Evolutionary conservation across 257 asterid species (phyloP).

Genomic region (Echium plantagineum): DNA sequence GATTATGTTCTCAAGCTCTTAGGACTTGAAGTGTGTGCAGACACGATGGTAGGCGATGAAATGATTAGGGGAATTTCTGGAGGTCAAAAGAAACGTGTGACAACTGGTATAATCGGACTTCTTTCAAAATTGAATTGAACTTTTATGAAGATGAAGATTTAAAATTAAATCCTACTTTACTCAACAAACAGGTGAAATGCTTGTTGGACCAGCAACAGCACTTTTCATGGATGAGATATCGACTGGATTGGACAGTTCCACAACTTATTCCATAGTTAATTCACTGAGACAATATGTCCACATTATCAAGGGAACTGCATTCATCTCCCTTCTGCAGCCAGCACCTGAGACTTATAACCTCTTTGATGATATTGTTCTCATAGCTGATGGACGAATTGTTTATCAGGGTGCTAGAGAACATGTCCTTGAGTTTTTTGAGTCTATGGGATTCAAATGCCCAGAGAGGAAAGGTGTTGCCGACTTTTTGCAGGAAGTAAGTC

Average conservation of each 20-base stretch:
- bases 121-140: not conserved
- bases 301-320: constrained; percentile 2
- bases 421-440: constrained; percentile 4
- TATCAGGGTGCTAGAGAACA: constrained; percentile 3
- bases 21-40: constrained; percentile 90
- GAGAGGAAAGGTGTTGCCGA: constrained; percentile 1
- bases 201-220: constrained; percentile 87
- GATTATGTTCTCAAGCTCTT: constrained; percentile 32
- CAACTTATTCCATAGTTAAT: constrained; percentile 73
- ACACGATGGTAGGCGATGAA: constrained; percentile 72
- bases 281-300: constrained; percentile 62
- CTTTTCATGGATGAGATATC: constrained; percentile 95
- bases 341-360: constrained; percentile 4
- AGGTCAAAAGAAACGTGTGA: constrained; percentile 74
- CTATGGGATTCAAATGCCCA: constrained; percentile 5
- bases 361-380: not conserved
- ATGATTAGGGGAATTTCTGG: constrained; percentile 89
- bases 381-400: constrained; percentile 1
- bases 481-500: constrained; percentile 54
- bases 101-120: constrained; percentile 46
- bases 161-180: not conserved
- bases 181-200: constrained; percentile 54
- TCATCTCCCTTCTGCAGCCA: constrained; percentile 4
- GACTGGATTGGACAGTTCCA: constrained; percentile 85
- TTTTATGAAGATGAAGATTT: not conserved